These are phyloP conservation scores for Rhododendron williamsianum DNA, from an alignment of 148 eudicot genomes.

Conservation along the genomic window DNA sequence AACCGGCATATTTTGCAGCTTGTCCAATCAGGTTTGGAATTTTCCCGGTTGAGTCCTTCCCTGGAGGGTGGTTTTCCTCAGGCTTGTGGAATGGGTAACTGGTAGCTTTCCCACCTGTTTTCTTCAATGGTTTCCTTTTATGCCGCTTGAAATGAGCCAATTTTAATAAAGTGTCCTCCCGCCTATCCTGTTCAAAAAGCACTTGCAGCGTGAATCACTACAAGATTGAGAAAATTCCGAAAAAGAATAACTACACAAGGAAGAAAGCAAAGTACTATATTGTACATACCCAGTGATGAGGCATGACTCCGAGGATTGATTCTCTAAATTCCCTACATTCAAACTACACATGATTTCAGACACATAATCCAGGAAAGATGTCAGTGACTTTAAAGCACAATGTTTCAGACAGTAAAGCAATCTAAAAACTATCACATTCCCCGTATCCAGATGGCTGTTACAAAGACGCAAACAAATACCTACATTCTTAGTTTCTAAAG, in stretches of 20 bases:
- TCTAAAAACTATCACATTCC: not conserved
- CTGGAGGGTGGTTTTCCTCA: conserved; percentile 89
- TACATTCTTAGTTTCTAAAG: not conserved
- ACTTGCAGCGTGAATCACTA: conserved; percentile 13
- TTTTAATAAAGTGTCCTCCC: conserved; percentile 83
- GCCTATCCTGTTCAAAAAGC: conserved; percentile 62
- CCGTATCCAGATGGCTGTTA: not conserved
- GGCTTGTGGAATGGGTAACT: conserved; percentile 83
- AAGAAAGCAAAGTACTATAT: not conserved
- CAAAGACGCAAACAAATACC: not conserved
- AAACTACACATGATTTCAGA: conserved; percentile 50
- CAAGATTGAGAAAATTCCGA: not conserved
- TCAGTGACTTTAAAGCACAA: not conserved
- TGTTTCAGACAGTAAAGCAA: not conserved
- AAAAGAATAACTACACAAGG: not conserved
- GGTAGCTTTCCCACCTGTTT: conserved; percentile 59
- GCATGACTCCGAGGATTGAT: conserved; percentile 94
- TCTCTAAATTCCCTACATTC: conserved; percentile 95
- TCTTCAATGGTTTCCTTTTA: conserved; percentile 80
- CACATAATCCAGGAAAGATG: conserved; percentile 6
- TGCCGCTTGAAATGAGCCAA: conserved; percentile 87
- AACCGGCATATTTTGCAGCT: conserved; percentile 81
- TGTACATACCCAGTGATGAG: conserved; percentile 86
- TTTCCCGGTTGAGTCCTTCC: conserved; percentile 81
- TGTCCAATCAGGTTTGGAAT: conserved; percentile 80